These are phyloP conservation scores for Teratosphaeria zuluensis DNA, from an alignment of 2,329 filamentous ascomycete species.

Conservation along the genomic window DNA sequence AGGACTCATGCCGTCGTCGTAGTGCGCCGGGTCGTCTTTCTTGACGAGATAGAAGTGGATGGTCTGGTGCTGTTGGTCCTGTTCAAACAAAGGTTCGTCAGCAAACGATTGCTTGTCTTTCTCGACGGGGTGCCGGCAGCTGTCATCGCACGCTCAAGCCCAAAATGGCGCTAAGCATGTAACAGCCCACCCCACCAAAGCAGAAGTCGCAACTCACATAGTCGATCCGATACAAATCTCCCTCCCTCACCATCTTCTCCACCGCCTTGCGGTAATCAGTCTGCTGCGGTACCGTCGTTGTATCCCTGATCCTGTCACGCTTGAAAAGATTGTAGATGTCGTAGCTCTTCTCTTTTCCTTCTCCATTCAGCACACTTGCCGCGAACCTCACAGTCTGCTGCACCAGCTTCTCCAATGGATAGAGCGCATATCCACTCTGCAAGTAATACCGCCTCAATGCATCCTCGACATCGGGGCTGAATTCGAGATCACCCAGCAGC, in stretches of 20 bases:
- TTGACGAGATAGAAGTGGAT: slow-evolving; percentile 76
- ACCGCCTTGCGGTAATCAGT: slow-evolving; percentile 85
- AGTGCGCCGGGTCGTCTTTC: slow-evolving; percentile 66
- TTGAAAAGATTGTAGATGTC: slow-evolving; percentile 85
- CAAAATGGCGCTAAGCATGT: not conserved
- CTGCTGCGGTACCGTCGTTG: slow-evolving; percentile 82
- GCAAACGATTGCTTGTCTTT: not conserved
- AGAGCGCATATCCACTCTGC: slow-evolving; percentile 82
- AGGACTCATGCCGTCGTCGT: slow-evolving; percentile 56
- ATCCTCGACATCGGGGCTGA: slow-evolving; percentile 69
- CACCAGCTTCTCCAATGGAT: slow-evolving; percentile 83
- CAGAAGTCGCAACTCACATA: slow-evolving; percentile 60
- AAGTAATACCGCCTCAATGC: slow-evolving; percentile 86
- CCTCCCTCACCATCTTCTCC: slow-evolving; percentile 86
- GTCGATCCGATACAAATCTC: slow-evolving; percentile 79
- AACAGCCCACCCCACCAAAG: not conserved
- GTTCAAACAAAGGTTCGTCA: slow-evolving; percentile 3
- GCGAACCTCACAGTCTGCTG: slow-evolving; percentile 72
- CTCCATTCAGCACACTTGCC: slow-evolving; percentile 70
- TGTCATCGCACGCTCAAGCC: not conserved
- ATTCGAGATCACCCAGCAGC: slow-evolving; percentile 71
- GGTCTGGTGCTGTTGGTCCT: slow-evolving; percentile 59
- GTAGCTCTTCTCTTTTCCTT: slow-evolving; percentile 83
- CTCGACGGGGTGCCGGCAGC: slow-evolving; percentile 15
- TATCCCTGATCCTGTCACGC: slow-evolving; percentile 67